Conservation (phyloP, 192 early-diverging fungal genomes). For the Coemansia aciculifera region DNA sequence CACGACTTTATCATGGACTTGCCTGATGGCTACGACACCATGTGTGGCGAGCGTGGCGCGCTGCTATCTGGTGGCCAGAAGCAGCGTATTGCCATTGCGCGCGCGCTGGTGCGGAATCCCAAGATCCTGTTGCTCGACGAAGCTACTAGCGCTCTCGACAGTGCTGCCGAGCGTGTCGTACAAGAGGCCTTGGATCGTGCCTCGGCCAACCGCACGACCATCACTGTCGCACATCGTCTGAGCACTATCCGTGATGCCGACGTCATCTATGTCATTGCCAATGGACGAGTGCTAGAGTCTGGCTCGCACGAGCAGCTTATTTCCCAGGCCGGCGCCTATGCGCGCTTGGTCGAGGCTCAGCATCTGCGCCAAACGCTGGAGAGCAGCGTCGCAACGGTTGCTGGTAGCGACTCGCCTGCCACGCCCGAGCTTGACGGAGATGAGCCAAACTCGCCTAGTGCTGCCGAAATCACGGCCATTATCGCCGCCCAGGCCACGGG, state of each 20-base stretch:
- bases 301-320: conserved; percentile 82
- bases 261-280: conserved; percentile 79
- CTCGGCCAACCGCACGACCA: conserved; percentile 75
- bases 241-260: conserved; percentile 87
- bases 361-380: conserved; percentile 54
- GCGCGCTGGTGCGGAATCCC: conserved; percentile 87
- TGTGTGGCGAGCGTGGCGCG: conserved; percentile 83
- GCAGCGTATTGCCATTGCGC: conserved; percentile 94
- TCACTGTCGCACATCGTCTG: conserved; percentile 88
- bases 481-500: conserved; percentile 3
- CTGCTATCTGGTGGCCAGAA: conserved; percentile 92
- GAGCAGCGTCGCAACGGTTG: conserved; percentile 12
- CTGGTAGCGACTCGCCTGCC: not conserved
- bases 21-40: conserved; percentile 81
- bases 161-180: conserved; percentile 74
- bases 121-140: conserved; percentile 87
- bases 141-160: conserved; percentile 85
- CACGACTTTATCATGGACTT: conserved; percentile 74
- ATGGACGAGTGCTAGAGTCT: conserved; percentile 68
- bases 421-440: not conserved
- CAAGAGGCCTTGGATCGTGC: conserved; percentile 83
- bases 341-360: conserved; percentile 61
- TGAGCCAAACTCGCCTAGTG: conserved; percentile 5
- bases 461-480: conserved; percentile 1
- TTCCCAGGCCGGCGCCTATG: conserved; percentile 38